Evolutionary conservation across 1,139 yeast species (phyloP).

Genomic region (Candida sp.): DNA sequence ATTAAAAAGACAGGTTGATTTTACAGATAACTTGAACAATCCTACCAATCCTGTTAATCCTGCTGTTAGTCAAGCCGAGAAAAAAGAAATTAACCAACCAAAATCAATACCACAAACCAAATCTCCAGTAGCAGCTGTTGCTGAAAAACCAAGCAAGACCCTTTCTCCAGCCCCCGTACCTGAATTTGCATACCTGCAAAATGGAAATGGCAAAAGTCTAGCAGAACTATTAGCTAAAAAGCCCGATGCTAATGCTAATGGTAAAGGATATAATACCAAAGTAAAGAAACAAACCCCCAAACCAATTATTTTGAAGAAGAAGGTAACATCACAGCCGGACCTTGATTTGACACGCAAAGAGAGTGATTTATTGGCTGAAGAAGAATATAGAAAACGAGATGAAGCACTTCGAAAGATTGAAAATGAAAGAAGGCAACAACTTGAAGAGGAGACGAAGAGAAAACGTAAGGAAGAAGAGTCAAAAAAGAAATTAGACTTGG

Average conservation of each 20-base stretch:
- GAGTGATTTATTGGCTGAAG: slow-evolving; percentile 7
- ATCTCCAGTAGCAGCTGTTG: background rate
- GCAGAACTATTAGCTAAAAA: slow-evolving; percentile 36
- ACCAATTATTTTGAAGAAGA: slow-evolving; percentile 33
- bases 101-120: background rate
- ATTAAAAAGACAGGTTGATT: slow-evolving; percentile 12
- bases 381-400: slow-evolving; percentile 5
- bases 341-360: slow-evolving; percentile 9
- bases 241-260: slow-evolving; percentile 12
- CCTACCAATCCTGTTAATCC: slow-evolving; percentile 2
- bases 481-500: slow-evolving; percentile 5
- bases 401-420: slow-evolving; percentile 1
- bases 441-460: slow-evolving; percentile 4
- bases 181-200: slow-evolving; percentile 6
- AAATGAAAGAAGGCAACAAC: slow-evolving; percentile 1
- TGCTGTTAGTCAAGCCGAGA: background rate
- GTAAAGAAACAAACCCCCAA: slow-evolving; percentile 22
- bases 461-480: slow-evolving; percentile 5
- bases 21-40: slow-evolving; percentile 7
- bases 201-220: slow-evolving; percentile 28
- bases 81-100: slow-evolving; percentile 1
- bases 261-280: slow-evolving; percentile 15
- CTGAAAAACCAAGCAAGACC: background rate
- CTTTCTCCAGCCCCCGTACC: slow-evolving; percentile 14
- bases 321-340: slow-evolving; percentile 14